Evolutionary conservation across 495 filamentous ascomycete species (phyloP).

Genomic region (Venustampulla echinocandica): DNA sequence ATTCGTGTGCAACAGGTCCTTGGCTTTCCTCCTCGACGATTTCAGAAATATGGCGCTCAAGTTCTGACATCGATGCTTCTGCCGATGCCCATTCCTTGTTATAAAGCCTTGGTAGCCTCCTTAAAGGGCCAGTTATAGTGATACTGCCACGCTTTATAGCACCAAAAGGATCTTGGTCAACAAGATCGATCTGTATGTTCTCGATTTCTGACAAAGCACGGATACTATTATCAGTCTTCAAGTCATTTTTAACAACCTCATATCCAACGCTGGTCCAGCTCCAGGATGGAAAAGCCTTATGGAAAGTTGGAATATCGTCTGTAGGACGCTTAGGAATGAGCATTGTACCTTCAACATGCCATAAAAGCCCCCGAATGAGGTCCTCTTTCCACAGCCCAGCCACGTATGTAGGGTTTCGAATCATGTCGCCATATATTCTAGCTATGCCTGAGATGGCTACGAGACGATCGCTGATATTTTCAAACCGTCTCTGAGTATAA

Average conservation of each 20-base stretch:
- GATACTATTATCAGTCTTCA: slow-evolving; percentile 13
- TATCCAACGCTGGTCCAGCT: slow-evolving; percentile 13
- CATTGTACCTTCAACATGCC: slow-evolving; percentile 13
- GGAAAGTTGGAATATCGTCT: slow-evolving; percentile 10
- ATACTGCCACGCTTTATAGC: slow-evolving; percentile 11
- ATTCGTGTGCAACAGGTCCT: slow-evolving; percentile 11
- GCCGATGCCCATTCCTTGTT: slow-evolving; percentile 13
- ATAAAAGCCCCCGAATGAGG: slow-evolving; percentile 13
- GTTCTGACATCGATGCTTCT: slow-evolving; percentile 14
- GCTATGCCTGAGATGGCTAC: slow-evolving; percentile 15
- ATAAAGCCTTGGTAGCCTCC: slow-evolving; percentile 12
- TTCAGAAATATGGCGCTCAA: slow-evolving; percentile 16
- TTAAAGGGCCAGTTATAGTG: slow-evolving; percentile 13
- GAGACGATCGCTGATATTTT: slow-evolving; percentile 15
- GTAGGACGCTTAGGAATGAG: slow-evolving; percentile 7
- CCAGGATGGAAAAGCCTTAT: slow-evolving; percentile 11
- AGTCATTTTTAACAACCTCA: slow-evolving; percentile 13
- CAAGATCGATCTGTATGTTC: slow-evolving; percentile 13
- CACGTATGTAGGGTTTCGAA: slow-evolving; percentile 16
- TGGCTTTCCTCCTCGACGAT: slow-evolving; percentile 11
- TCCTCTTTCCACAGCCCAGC: slow-evolving; percentile 19
- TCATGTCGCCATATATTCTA: slow-evolving; percentile 13
- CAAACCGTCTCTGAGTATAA: slow-evolving; percentile 15
- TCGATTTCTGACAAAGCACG: slow-evolving; percentile 13
- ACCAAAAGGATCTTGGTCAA: slow-evolving; percentile 12